Evolutionary conservation across 768 basidiomycete genomes (phyloP), one percentile per base, ranked within the genome.

Genomic region (Cantharellus anzutake): DNA sequence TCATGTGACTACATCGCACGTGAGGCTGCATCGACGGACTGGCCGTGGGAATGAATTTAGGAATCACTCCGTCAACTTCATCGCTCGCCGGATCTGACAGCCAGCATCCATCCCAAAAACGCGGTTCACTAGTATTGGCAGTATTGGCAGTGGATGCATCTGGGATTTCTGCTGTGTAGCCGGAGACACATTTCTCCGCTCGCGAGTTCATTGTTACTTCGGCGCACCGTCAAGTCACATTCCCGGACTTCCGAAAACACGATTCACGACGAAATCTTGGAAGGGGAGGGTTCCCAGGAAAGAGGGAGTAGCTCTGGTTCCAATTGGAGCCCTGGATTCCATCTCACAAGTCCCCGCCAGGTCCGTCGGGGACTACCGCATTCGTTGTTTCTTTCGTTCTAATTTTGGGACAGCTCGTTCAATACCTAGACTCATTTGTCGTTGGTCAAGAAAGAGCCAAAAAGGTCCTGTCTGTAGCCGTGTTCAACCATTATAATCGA

Each of bases 401-500:
- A 11, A 37, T 55, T 11, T 55, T 11, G 38, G 14, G 35, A 11
- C 52, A 93, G 88, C 78, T 94, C 51, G 83, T 82, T 4, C 78
- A 84, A 67, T 92, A 89, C 69, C 78, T 96, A 42, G 83, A 89
- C 64, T 82, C 89, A 67, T 96, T 84, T 67, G 81, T 98, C 42
- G 78, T 98, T 16, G 93, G 93, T 1, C 93, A 98, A 68, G 85
- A 88, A 64, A 78, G 76, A 61, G 92, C 93, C 2, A 98, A 98
- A 79, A 90, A 91, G 68, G 83, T 87, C 34, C 78, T 97, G 40
- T 86, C 89, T 42, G 93, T 97, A 53, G 93, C 92, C 90, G 89
- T 94, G 2, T 96, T 83, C 76, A 94, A 96, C 65, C 93, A 96
- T 70, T 96, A 92, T 68, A 91, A 86, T 67, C 86, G 92, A 50